Percentiles rank a stretch among this genome's conserved stretches.
These are phyloP conservation scores for Chrysoporthe cubensis DNA, from an alignment of 2,329 filamentous ascomycete species.

Conservation along the genomic window DNA sequence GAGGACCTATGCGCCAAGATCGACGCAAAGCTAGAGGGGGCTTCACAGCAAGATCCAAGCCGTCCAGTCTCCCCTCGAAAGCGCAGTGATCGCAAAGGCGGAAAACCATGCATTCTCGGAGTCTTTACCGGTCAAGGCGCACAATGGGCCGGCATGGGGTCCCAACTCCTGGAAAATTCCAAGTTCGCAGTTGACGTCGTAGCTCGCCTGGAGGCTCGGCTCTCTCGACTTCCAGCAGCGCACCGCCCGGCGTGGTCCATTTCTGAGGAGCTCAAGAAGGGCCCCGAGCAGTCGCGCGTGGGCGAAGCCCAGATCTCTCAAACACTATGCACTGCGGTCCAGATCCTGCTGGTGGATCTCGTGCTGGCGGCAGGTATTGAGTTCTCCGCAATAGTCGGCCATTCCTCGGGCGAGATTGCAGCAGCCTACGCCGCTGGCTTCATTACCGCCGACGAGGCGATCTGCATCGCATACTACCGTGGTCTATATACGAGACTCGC, in stretches of 20 bases:
- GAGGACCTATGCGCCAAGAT: too few relatives aligned
- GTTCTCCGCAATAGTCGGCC: constrained; percentile 34
- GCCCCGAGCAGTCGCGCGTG: too few relatives aligned
- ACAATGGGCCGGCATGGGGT: constrained; percentile 17
- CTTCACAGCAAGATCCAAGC: too few relatives aligned
- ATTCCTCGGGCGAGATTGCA: constrained; percentile 32
- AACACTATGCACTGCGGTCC: constrained; percentile 42
- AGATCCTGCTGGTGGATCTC: constrained; percentile 42
- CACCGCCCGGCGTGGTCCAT: constrained; percentile 8
- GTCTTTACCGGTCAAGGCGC: constrained; percentile 22
- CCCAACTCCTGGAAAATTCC: too few relatives aligned
- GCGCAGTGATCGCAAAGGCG: too few relatives aligned
- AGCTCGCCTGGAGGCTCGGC: neutral
- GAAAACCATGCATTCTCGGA: constrained; percentile 28
- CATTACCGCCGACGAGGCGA: constrained; percentile 28
- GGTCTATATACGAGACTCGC: constrained; percentile 2
- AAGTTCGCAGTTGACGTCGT: too few relatives aligned
- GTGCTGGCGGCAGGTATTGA: constrained; percentile 32
- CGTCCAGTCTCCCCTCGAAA: too few relatives aligned
- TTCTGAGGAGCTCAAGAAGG: too few relatives aligned
- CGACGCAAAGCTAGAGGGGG: too few relatives aligned
- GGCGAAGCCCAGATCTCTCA: neutral
- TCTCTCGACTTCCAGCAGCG: neutral
- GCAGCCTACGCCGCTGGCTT: neutral
- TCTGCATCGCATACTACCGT: constrained; percentile 33